Base-by-base conservation (phyloP, 2,329 filamentous ascomycete genomes). In the Pseudopyricularia cyperi region DNA sequence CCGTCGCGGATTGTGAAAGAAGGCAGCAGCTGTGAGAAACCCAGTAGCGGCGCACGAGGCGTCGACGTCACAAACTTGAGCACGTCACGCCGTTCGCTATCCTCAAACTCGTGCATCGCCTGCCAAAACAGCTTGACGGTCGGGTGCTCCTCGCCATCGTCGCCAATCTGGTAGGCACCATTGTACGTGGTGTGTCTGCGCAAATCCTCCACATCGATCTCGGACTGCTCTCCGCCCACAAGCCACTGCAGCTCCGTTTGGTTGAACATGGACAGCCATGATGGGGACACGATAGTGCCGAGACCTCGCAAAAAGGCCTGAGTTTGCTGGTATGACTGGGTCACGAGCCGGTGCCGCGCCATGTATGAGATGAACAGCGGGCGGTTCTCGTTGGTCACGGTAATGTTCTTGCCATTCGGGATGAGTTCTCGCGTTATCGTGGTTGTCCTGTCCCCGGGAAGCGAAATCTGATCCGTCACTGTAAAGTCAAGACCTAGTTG, bases 181-280 rank as follows among this genome's bases (percentile, higher is more conserved):
- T 87, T 87, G 65, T 97, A 98, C 2, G 80, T 68, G 0, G 93
- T 97, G 67, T 97, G 87, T 52, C 74, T 74, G 24, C 90, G 81
- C 39, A 97, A 75, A 64, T 98, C 93, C 28, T 85, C 80, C 34
- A 98, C 77, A 61, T 96, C 85, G 54, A 98, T 94, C 55, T 87
- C 83, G 9, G 83, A 83, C 28, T 82, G 84, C 59, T 95, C 89
- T 44, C 93, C 93, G 51, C 89, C 88, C 15, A 98, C 86, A 6
- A 98, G 82, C 1, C 88, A 93, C 68, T 97, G 93, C 4, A 98
- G 77, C 65, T 98, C 93, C 3, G 81, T 81, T 65, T 96, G 91
- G 66, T 98, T 98, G 73, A 98, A 98, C 93, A 98, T 97, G 60
- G 85, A 89, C 4, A 98, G 77, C 93, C 93, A 98, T 3, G 81